Percentiles rank a stretch among this genome's conserved stretches.
phyloP scores from a whole-genome alignment of 2,329 filamentous ascomycete genomes.

The Colletotrichum acutatum region DNA sequence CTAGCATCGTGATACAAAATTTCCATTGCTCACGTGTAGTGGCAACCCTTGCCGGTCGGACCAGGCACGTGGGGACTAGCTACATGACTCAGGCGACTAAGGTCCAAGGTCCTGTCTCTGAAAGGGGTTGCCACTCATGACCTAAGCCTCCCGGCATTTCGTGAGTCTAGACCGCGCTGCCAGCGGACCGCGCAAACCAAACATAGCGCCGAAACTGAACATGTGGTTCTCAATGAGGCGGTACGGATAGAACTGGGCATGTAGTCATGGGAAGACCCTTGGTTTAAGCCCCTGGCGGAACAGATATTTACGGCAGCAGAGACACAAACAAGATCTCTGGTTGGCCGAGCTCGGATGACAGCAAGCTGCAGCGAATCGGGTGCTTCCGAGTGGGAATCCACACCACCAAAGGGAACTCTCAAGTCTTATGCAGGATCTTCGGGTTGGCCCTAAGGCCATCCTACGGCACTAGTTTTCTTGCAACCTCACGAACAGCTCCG shows the following conservation, averaged over 20 bases:
- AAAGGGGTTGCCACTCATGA: background rate
- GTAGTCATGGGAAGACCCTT: conserved; percentile 19
- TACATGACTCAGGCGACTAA: background rate
- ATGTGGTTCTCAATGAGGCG: conserved; percentile 2
- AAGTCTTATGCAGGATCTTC: conserved; percentile 19
- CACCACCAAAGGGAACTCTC: conserved; percentile 8
- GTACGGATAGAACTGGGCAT: background rate
- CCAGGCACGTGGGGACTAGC: background rate
- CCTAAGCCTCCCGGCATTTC: background rate
- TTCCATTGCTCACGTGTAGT: background rate
- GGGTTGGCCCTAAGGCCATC: conserved; percentile 3
- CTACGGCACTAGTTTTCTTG: background rate
- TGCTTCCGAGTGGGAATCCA: conserved; percentile 27
- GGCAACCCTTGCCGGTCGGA: background rate
- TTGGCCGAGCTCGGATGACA: conserved; percentile 27
- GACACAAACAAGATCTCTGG: background rate
- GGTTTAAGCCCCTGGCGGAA: conserved; percentile 2
- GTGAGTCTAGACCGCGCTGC: background rate
- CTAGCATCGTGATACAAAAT: background rate
- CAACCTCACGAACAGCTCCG: background rate
- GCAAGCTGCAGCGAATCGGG: conserved; percentile 23
- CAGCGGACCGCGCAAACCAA: background rate
- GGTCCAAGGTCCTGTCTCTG: background rate
- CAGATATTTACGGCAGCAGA: conserved; percentile 20
- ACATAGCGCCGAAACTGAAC: background rate